Evolutionary conservation across 768 basidiomycete species (phyloP), one percentile per base, ranked within the genome.

Genomic region (Agrocybe pediades): DNA sequence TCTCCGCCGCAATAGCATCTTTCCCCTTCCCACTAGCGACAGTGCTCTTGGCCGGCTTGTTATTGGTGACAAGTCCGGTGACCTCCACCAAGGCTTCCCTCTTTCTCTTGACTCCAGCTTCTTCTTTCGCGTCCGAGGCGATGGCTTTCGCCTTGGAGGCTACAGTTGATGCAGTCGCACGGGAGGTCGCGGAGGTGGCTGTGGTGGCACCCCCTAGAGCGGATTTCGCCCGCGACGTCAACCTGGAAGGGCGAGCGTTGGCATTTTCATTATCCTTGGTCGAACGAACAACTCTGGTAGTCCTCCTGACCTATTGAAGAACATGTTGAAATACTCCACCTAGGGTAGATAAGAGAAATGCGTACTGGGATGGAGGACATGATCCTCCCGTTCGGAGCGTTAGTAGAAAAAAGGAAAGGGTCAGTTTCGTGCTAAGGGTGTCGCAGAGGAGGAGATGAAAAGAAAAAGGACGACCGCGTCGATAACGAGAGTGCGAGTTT

Each of bases 21-120:
- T 84, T 86, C 16, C 74, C 77, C 67, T 85, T 86, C 49, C 52
- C 53, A 43, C 51, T 61, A 19, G 51, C 30, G 7, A 44, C 45
- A 24, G 40, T 45, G 27, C 24, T 40, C 19, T 49, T 48, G 47
- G 59, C 60, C 25, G 57, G 60, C 45, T 63, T 62, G 52, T 72
- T 68, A 46, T 71, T 72, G 51, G 65, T 64, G 41, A 74, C 67
- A 21, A 66, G 65, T 2, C 75, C 71, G 23, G 83, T 82, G 41
- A 92, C 86, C 65, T 92, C 91, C 15, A 82, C 81, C 39, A 92
- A 75, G 0, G 85, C 88, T 45, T 86, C 85, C 17, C 90, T 86
- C 68, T 91, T 92, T 51, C 89, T 81, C 66, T 90, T 90, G 27
- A 79, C 82, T 2, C 74, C 72, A 17, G 74, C 69, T 13, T 72